phyloP scores from a whole-genome alignment of 2,329 filamentous ascomycete genomes.

The Xylaria sp. region DNA sequence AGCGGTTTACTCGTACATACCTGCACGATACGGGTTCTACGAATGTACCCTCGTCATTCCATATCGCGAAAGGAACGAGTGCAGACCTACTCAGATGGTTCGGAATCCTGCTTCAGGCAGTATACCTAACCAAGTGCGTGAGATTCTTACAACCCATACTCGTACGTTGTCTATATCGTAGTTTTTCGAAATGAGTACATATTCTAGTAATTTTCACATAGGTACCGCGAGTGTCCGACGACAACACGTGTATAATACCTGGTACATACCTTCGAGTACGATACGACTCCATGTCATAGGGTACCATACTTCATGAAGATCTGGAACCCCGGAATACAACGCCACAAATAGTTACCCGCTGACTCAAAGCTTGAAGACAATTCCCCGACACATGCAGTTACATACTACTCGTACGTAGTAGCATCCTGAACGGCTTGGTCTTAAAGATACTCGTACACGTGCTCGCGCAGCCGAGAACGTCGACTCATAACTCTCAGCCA shows the following conservation, averaged over 20 bases:
- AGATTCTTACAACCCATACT: background rate
- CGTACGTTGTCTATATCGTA: background rate
- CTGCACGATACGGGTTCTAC: background rate
- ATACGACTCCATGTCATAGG: background rate
- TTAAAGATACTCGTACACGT: too few relatives aligned
- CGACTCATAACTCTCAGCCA: too few relatives aligned
- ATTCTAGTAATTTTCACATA: too few relatives aligned
- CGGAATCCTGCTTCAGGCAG: background rate
- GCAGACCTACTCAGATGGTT: background rate
- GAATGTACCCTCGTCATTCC: background rate
- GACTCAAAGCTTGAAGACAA: background rate
- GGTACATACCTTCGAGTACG: too few relatives aligned
- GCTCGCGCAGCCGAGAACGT: too few relatives aligned
- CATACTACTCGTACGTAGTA: too few relatives aligned
- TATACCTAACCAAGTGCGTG: background rate
- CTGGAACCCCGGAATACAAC: background rate
- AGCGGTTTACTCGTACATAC: too few relatives aligned
- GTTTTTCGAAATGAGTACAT: background rate
- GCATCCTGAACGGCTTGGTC: background rate
- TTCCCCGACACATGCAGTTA: background rate
- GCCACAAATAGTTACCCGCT: background rate
- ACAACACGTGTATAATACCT: background rate
- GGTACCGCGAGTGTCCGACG: background rate
- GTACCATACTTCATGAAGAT: background rate
- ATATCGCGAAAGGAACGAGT: background rate